Conservation (phyloP, 352 stramenopile genomes). For the Pythium aphanidermatum region DNA sequence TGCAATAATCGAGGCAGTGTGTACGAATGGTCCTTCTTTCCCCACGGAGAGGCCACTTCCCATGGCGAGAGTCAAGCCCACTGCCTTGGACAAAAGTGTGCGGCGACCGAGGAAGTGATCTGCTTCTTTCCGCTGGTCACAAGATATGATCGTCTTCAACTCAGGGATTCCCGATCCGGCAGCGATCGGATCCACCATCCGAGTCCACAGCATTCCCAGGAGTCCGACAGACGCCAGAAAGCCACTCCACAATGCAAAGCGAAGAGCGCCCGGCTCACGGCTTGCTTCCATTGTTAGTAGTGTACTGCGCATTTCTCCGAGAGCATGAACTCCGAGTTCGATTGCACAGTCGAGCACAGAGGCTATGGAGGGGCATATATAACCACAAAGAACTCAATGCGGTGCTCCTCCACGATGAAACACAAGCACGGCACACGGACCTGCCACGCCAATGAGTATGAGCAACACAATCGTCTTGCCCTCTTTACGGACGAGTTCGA, state of each 20-base stretch:
- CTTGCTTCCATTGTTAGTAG: conserved; percentile 16
- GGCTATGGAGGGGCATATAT: conserved; percentile 17
- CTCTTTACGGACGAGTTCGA: conserved; percentile 43
- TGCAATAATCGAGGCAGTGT: conserved; percentile 83
- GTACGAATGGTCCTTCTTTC: conserved; percentile 97
- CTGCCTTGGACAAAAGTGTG: conserved; percentile 66
- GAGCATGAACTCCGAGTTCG: conserved; percentile 21
- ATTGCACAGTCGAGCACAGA: conserved; percentile 48
- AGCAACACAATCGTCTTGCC: conserved; percentile 49
- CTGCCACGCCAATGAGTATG: conserved; percentile 37
- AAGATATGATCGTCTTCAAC: conserved; percentile 79
- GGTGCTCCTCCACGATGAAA: no score
- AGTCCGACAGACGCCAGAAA: conserved; percentile 30
- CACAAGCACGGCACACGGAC: no score
- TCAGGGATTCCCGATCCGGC: conserved; percentile 64
- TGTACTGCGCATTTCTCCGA: conserved; percentile 13
- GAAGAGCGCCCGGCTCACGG: conserved; percentile 10
- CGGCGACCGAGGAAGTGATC: conserved; percentile 33
- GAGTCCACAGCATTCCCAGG: conserved; percentile 38
- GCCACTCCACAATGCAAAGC: conserved; percentile 25
- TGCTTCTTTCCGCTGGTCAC: conserved; percentile 39
- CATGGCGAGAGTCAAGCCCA: conserved; percentile 90
- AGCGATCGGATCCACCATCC: conserved; percentile 33
- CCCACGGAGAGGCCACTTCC: conserved; percentile 91
- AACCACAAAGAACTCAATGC: background rate